phyloP scores from a whole-genome alignment of 2,329 filamentous ascomycete species.

The Coccinonectria pachysandricola region DNA sequence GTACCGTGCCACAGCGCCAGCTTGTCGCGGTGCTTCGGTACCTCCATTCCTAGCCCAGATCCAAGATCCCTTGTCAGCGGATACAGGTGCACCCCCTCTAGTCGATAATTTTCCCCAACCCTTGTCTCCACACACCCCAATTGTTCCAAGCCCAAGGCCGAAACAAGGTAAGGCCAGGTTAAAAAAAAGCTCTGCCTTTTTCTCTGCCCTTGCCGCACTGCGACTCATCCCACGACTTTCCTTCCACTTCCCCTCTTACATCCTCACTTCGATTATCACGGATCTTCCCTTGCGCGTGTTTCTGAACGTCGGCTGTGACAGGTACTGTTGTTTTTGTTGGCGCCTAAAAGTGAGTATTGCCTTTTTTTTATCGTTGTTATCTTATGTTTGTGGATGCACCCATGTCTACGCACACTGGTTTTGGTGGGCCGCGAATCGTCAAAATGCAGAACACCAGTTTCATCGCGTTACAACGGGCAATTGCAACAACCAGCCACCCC shows the following conservation, averaged over 20 bases:
- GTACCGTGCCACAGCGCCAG: too few species aligned
- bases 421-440: too few species aligned
- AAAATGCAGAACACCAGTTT: too few species aligned
- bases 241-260: slow-evolving; percentile 25
- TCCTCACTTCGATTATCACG: slow-evolving; percentile 30
- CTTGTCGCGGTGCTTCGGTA: slow-evolving; percentile 21
- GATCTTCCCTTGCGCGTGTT: slow-evolving; percentile 39
- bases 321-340: slow-evolving; percentile 38
- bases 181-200: slow-evolving; percentile 27
- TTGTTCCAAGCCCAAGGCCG: slow-evolving; percentile 22
- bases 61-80: slow-evolving; percentile 22
- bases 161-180: slow-evolving; percentile 23
- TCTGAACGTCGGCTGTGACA: slow-evolving; percentile 32
- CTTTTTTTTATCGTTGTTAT: slow-evolving; percentile 8
- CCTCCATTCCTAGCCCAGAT: slow-evolving; percentile 20
- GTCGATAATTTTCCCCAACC: slow-evolving; percentile 23
- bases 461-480: too few species aligned
- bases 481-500: too few species aligned
- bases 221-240: slow-evolving; percentile 25
- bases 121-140: slow-evolving; percentile 22
- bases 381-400: slow-evolving; percentile 9
- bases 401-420: too few species aligned
- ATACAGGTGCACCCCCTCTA: slow-evolving; percentile 21
- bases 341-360: slow-evolving; percentile 42
- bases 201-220: slow-evolving; percentile 21